phyloP scores from a whole-genome alignment of 352 stramenopile species.

The Phytophthora quininea region DNA sequence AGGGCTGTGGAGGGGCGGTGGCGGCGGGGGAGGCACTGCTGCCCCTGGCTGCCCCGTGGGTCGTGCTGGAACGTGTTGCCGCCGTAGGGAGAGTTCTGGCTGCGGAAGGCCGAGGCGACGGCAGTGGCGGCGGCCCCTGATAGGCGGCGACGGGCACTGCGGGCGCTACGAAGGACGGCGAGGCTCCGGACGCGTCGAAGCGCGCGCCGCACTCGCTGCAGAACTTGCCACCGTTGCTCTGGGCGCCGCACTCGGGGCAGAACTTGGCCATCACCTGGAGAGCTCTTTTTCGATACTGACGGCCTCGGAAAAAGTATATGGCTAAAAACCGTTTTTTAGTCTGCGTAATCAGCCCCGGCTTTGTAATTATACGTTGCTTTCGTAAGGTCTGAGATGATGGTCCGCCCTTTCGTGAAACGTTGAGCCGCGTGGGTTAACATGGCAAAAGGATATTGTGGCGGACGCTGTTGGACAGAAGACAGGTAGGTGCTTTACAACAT shows the following conservation, averaged over 20 bases:
- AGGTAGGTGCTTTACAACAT: no score
- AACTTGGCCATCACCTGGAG: constrained; percentile 50
- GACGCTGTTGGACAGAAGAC: no score
- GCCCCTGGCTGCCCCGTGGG: constrained; percentile 10
- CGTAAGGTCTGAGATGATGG: no score
- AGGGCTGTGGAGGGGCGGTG: constrained; percentile 19
- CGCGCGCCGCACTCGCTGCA: constrained; percentile 67
- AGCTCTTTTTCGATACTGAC: constrained; percentile 12
- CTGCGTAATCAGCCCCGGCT: no score
- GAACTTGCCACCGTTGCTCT: constrained; percentile 60
- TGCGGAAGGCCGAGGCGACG: constrained; percentile 31
- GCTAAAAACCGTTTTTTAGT: no score
- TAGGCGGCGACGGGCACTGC: constrained; percentile 28
- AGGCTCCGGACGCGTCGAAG: constrained; percentile 27
- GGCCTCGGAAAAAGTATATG: no score
- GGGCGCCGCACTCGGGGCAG: constrained; percentile 62
- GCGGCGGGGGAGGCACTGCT: constrained; percentile 16
- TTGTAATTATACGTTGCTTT: no score
- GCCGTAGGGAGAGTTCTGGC: constrained; percentile 24
- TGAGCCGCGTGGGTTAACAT: no score
- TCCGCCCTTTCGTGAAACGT: no score
- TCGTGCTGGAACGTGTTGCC: constrained; percentile 25
- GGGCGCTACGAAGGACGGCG: constrained; percentile 9
- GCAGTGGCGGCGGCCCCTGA: constrained; percentile 16
- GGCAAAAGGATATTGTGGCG: no score